Base-by-base conservation (phyloP, 805 yeast species). In the Helenozyma rhizophorensis region DNA sequence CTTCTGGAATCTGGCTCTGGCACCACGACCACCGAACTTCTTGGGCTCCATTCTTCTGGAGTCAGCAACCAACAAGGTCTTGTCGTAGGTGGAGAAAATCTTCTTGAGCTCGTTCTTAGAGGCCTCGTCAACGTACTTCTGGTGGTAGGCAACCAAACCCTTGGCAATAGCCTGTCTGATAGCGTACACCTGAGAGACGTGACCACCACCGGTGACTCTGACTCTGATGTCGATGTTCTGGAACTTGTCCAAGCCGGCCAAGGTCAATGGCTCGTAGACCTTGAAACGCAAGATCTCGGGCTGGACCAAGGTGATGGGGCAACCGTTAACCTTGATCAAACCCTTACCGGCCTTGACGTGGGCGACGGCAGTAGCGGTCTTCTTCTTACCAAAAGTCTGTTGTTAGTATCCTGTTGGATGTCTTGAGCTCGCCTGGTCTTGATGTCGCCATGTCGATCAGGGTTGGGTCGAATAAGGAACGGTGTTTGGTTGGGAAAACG, bases 1-100 rank as follows among this genome's bases (percentile, higher is more conserved):
- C 75, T 93, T 93, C 83, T 93, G 98, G 97, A 86, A 90, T 80
- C 97, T 90, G 69, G 98, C 93, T 80, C 98, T 93, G 78, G 98
- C 98, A 86, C 98, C 98, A 75, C 95, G 95, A 82, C 98, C 98
- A 81, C 98, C 98, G 80, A 93, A 93, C 82, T 93, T 93, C 97
- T 93, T 93, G 83, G 98, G 98, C 81, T 93, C 98, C 83, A 89
- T 83, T 83, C 95, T 90, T 85, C 98, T 88, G 62, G 97, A 78
- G 74, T 93, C 98, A 62, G 98, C 97, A 72, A 93, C 93, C 77
- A 93, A 83, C 71, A 93, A 83, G 71, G 97, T 87, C 82, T 96
- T 89, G 90, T 93, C 98, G 83, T 89, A 94, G 63, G 95, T 67
- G 54, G 90, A 80, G 77, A 89, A 87, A 62, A 94, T 83, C 79